A percentile compares a stretch with the other conserved stretches of the same genome.
Evolutionary conservation across 148 eudicot genomes (phyloP).

Genomic region (Cornus controversa): DNA sequence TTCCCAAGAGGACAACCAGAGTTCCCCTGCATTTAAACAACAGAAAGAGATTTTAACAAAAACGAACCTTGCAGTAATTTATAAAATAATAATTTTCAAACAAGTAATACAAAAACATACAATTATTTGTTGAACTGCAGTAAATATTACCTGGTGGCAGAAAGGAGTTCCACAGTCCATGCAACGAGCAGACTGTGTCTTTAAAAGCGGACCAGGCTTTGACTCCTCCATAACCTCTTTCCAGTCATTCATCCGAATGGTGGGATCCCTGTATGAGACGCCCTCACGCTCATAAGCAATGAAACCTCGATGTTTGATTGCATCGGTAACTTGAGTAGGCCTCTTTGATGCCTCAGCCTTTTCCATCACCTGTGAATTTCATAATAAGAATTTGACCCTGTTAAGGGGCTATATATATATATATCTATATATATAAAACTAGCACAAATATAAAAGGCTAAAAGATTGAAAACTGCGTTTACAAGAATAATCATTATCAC

Average conservation of each 20-base stretch:
- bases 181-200: slow-evolving; percentile 97
- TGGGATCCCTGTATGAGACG: slow-evolving; percentile 80
- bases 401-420: too few relatives aligned
- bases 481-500: neutral
- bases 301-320: slow-evolving; percentile 84
- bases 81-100: neutral
- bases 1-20: slow-evolving; percentile 99
- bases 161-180: slow-evolving; percentile 99
- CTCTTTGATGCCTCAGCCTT: slow-evolving; percentile 41
- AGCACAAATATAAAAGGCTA: neutral
- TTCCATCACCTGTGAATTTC: slow-evolving; percentile 32
- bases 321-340: slow-evolving; percentile 73
- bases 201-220: slow-evolving; percentile 76
- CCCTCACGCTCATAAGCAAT: slow-evolving; percentile 93
- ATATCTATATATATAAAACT: too few relatives aligned
- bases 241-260: slow-evolving; percentile 78
- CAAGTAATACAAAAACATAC: neutral
- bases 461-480: neutral
- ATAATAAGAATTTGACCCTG: neutral
- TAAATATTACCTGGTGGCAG: slow-evolving; percentile 81
- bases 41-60: neutral
- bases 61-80: neutral
- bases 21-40: slow-evolving; percentile 56
- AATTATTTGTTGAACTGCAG: neutral
- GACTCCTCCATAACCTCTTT: slow-evolving; percentile 86